A percentile compares a stretch with the other conserved stretches of the same genome.
These are phyloP conservation scores for Fomitopsis palustris DNA, from an alignment of 1,284 basidiomycete species.

Conservation along the genomic window DNA sequence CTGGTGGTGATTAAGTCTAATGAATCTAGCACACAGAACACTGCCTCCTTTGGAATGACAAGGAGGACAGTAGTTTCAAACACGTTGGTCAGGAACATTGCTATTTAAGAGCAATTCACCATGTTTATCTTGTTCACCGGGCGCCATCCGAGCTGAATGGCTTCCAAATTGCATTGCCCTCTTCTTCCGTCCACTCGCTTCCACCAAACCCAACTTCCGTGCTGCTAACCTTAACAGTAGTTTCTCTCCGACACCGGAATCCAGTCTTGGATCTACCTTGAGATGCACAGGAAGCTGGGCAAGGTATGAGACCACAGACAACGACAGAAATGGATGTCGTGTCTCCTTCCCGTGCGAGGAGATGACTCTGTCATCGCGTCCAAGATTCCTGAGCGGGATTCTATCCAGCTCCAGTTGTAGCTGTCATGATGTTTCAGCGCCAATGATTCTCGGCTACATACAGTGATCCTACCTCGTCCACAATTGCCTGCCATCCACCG, in stretches of 20 bases:
- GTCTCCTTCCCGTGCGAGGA: conserved; percentile 88
- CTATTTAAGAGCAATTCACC: conserved; percentile 41
- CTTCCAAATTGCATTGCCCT: conserved; percentile 98
- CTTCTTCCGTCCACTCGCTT: conserved; percentile 77
- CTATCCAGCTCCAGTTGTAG: conserved; percentile 92
- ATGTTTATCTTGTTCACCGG: conserved; percentile 45
- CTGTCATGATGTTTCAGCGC: conserved; percentile 24
- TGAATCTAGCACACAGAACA: no score
- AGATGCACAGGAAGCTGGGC: conserved; percentile 71
- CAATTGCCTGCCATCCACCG: conserved; percentile 69
- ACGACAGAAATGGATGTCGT: conserved; percentile 86
- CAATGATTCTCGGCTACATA: background rate
- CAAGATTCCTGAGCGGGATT: conserved; percentile 87
- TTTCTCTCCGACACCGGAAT: conserved; percentile 83
- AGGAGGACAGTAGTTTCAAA: no score
- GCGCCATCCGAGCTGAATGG: conserved; percentile 86
- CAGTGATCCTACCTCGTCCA: conserved; percentile 64
- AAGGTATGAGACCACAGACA: conserved; percentile 73
- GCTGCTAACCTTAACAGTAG: conserved; percentile 74
- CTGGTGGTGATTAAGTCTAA: no score
- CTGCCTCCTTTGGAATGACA: no score
- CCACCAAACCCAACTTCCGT: conserved; percentile 60
- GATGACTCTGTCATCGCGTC: conserved; percentile 90
- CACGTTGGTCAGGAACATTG: background rate
- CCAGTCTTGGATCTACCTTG: conserved; percentile 75